Conservation (phyloP, 371 early-diverging fungal species). For the Haplosporangium sp. region DNA sequence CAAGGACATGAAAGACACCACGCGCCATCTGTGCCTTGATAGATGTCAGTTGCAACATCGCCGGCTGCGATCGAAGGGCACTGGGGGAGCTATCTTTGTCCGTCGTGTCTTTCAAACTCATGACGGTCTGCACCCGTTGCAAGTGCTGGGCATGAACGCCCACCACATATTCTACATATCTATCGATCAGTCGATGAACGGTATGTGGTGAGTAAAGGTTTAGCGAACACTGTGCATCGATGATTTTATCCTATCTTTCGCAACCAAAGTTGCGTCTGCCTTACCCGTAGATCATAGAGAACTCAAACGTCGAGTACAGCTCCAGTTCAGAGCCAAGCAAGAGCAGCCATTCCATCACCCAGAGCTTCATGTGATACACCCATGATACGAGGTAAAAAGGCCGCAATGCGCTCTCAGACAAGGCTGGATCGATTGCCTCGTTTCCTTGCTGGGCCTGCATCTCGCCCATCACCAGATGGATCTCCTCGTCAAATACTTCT, state of each 20-base stretch:
- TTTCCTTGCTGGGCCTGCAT: constrained; percentile 17
- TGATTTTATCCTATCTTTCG: too few relatives aligned
- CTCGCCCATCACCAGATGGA: constrained; percentile 44
- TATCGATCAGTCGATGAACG: background rate
- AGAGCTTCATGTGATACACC: constrained; percentile 76
- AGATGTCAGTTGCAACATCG: background rate
- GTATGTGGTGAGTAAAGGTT: background rate
- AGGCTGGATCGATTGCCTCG: background rate
- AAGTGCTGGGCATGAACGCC: constrained; percentile 54
- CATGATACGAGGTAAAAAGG: constrained; percentile 79
- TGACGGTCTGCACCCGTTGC: constrained; percentile 49
- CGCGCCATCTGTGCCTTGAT: constrained; percentile 21
- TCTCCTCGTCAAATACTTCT: constrained; percentile 55
- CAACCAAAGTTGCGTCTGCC: background rate
- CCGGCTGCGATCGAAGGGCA: background rate
- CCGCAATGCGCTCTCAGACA: constrained; percentile 6
- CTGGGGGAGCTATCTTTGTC: background rate
- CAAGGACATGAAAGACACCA: constrained; percentile 29
- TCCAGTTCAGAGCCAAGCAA: constrained; percentile 79
- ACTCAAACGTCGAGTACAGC: constrained; percentile 75
- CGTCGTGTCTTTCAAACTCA: constrained; percentile 13
- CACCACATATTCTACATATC: constrained; percentile 53
- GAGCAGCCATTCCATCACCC: constrained; percentile 68
- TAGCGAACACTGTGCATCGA: too few relatives aligned
- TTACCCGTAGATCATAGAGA: constrained; percentile 75